A percentile compares a stretch with the other conserved stretches of the same genome.
These are phyloP conservation scores for Boletus sp. DNA, from an alignment of 768 basidiomycete species.

Conservation along the genomic window DNA sequence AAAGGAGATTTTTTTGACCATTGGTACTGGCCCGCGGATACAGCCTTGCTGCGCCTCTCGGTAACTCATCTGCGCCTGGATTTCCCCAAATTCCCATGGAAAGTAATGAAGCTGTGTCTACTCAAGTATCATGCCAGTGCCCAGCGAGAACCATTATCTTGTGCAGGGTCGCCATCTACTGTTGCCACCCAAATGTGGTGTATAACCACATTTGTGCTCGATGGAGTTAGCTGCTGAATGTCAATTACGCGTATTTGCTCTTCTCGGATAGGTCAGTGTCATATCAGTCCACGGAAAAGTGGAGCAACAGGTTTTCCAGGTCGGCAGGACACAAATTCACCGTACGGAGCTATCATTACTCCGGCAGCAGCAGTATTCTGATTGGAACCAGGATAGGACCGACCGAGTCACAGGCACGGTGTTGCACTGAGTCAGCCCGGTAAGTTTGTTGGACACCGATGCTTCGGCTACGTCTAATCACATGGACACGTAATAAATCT, in stretches of 20 bases:
- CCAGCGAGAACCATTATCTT: not conserved
- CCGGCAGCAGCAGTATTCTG: conserved; percentile 1
- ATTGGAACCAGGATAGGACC: conserved; percentile 1
- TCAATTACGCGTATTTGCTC: not conserved
- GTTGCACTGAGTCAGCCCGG: conserved; percentile 21
- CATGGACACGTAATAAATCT: not conserved
- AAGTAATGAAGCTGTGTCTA: not conserved
- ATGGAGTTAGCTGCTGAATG: not conserved
- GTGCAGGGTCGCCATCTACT: not conserved
- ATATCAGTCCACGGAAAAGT: too few relatives aligned
- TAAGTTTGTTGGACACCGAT: conserved; percentile 9
- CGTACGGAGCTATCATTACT: not conserved
- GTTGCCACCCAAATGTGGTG: not conserved
- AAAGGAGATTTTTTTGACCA: not conserved
- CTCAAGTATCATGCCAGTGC: not conserved
- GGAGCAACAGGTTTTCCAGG: not conserved
- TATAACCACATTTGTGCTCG: not conserved
- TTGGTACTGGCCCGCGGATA: not conserved
- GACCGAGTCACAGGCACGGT: conserved; percentile 1
- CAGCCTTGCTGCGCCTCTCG: conserved; percentile 11
- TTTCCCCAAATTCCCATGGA: conserved; percentile 2
- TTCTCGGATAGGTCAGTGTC: not conserved
- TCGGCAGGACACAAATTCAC: not conserved
- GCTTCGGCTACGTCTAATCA: not conserved
- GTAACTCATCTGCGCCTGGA: not conserved